phyloP scores from a whole-genome alignment of 352 stramenopile species.

The Phytophthora rubi region DNA sequence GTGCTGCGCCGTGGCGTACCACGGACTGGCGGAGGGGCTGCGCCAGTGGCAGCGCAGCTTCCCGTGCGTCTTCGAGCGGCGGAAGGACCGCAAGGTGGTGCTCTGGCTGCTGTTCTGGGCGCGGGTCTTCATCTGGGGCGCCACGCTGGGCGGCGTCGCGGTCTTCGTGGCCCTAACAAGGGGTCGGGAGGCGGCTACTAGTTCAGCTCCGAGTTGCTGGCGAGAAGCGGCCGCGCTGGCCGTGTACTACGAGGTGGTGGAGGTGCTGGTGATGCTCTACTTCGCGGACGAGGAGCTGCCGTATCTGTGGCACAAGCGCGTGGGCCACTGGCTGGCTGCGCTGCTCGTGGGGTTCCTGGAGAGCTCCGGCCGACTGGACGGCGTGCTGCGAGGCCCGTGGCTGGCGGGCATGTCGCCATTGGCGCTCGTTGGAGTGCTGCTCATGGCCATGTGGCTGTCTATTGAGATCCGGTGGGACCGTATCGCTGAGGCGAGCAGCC shows the following conservation, averaged over 20 bases:
- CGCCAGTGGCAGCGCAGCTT: slow-evolving; percentile 46
- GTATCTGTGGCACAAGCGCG: slow-evolving; percentile 51
- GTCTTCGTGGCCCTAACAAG: slow-evolving; percentile 10
- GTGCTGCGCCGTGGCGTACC: slow-evolving; percentile 51
- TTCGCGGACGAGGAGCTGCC: slow-evolving; percentile 48
- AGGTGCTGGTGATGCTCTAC: slow-evolving; percentile 67
- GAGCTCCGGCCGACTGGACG: slow-evolving; percentile 28
- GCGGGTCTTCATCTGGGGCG: slow-evolving; percentile 70
- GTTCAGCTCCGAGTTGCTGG: slow-evolving; percentile 3
- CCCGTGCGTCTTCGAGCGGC: slow-evolving; percentile 39
- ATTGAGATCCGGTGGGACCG: slow-evolving; percentile 56
- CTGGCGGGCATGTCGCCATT: slow-evolving; percentile 36
- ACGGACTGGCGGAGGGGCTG: slow-evolving; percentile 43
- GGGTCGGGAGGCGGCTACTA: neutral
- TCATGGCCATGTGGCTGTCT: slow-evolving; percentile 49
- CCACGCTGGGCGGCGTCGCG: slow-evolving; percentile 44
- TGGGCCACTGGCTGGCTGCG: slow-evolving; percentile 46
- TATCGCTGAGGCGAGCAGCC: slow-evolving; percentile 26
- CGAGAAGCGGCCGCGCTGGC: slow-evolving; percentile 25
- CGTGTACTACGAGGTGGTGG: slow-evolving; percentile 55
- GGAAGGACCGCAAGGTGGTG: slow-evolving; percentile 45
- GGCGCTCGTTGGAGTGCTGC: slow-evolving; percentile 40
- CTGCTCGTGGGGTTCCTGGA: slow-evolving; percentile 41
- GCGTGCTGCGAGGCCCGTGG: slow-evolving; percentile 24
- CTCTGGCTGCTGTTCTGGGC: slow-evolving; percentile 63